Evolutionary conservation across 352 stramenopile species (phyloP).

Genomic region (Pythium utonaiense): DNA sequence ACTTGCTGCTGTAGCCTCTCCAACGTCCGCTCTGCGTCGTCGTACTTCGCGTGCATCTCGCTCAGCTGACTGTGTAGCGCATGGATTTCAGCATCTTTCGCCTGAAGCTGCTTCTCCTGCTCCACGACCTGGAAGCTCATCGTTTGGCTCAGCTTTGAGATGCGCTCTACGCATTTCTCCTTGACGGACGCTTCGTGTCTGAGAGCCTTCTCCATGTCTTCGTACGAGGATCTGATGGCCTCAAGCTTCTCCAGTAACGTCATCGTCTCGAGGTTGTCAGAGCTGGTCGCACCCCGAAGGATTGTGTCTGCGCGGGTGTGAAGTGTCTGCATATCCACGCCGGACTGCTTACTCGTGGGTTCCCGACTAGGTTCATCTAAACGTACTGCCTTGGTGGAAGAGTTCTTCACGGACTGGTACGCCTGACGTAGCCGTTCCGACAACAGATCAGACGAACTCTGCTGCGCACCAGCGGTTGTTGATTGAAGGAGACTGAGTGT

Average conservation of each 20-base stretch:
- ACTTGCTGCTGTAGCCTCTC: slow-evolving; percentile 43
- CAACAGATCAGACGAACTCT: slow-evolving; percentile 28
- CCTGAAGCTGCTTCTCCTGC: slow-evolving; percentile 56
- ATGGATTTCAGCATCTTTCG: slow-evolving; percentile 37
- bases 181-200: slow-evolving; percentile 50
- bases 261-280: slow-evolving; percentile 22
- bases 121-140: slow-evolving; percentile 63
- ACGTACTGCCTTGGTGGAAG: slow-evolving; percentile 5
- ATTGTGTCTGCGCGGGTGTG: slow-evolving; percentile 34
- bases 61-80: slow-evolving; percentile 30
- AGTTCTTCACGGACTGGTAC: slow-evolving; percentile 51
- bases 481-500: background rate
- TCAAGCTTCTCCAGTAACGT: slow-evolving; percentile 49
- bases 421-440: slow-evolving; percentile 43
- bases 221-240: slow-evolving; percentile 25
- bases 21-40: slow-evolving; percentile 38
- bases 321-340: slow-evolving; percentile 15
- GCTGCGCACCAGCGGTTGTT: background rate
- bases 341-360: background rate
- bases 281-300: slow-evolving; percentile 1
- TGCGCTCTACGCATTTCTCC: slow-evolving; percentile 66
- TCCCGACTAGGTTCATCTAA: background rate
- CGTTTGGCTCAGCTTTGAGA: slow-evolving; percentile 63
- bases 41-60: slow-evolving; percentile 43
- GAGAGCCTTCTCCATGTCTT: slow-evolving; percentile 37